Conservation (phyloP, 768 basidiomycete genomes). For the Russula dissimulans region DNA sequence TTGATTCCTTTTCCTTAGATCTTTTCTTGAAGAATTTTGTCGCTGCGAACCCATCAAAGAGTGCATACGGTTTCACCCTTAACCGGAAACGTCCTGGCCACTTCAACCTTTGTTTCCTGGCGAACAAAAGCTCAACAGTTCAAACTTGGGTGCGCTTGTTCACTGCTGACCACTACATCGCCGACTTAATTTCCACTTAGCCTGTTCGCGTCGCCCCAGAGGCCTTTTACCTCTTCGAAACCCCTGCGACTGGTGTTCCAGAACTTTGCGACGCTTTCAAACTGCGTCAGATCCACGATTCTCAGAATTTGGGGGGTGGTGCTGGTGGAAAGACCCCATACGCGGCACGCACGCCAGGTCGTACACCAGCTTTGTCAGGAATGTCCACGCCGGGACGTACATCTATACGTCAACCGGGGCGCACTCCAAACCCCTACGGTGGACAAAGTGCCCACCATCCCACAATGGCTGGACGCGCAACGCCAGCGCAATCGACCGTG, state of each 20-base stretch:
- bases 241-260: conserved; percentile 81
- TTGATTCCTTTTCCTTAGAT: conserved; percentile 38
- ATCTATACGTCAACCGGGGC: conserved; percentile 61
- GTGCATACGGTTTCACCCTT: conserved; percentile 91
- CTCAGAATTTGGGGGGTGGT: conserved; percentile 47
- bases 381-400: conserved; percentile 64
- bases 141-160: conserved; percentile 72
- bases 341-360: conserved; percentile 70
- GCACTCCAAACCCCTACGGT: conserved; percentile 77
- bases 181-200: conserved; percentile 29
- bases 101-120: conserved; percentile 87
- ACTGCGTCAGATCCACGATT: conserved; percentile 68
- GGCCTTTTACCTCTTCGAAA: conserved; percentile 85
- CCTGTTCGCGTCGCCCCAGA: conserved; percentile 82
- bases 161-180: neutral
- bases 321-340: conserved; percentile 74
- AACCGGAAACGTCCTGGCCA: conserved; percentile 88
- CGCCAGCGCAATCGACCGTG: conserved; percentile 25
- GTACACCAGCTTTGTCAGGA: conserved; percentile 44
- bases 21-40: conserved; percentile 82
- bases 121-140: conserved; percentile 82
- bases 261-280: conserved; percentile 98
- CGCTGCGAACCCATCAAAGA: conserved; percentile 87
- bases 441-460: conserved; percentile 29
- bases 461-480: conserved; percentile 26